Evolutionary conservation across 306 rosid species (phyloP), one percentile per base, ranked within the genome.

Genomic region (Cicer chorassanicum): DNA sequence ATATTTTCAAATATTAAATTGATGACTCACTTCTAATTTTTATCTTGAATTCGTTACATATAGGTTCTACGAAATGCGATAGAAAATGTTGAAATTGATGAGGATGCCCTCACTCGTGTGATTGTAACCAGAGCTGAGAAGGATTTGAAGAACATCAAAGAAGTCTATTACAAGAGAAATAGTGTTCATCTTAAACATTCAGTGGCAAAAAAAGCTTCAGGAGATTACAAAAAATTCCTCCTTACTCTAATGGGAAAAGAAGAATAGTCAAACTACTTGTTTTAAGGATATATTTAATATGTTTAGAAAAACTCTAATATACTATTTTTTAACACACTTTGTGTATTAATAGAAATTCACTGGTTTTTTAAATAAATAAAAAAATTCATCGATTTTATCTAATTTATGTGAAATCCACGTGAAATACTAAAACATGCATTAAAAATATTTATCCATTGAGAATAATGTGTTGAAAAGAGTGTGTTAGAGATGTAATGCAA

Each of bases 121-220:
- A 85, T 91, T 4, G 97, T 93, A 24, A 82, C 87, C 0, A 86
- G 98, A 65, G 91, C 98, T 4, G 97, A 93, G 87, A 93, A 76
- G 80, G 98, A 93, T 56, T 8, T 94, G 89, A 80, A 56, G 77
- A 79, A 56, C 29, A 90, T 94, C 21, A 86, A 84, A 78, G 96
- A 89, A 63, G 46, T 84, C 13, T 94, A 89, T 68, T 85, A 82
- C 87, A 90, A 89, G 93, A 88, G 92, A 65, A 94, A 94, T 81
- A 91, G 87, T 49, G 84, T 86, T 36, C 80, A 81, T 0, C 91
- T 91, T 18, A 96, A 88, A 6, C 61, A 94, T 53, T 88, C 87
- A 12, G 86, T 94, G 76, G 83, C 90, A 12, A 81, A 86, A 71
- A 92, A 88, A 40, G 74, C 86, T 69, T 76, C 88, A 5, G 96